phyloP scores from a whole-genome alignment of 495 filamentous ascomycete species.

The Hypoxylon trugodes region DNA sequence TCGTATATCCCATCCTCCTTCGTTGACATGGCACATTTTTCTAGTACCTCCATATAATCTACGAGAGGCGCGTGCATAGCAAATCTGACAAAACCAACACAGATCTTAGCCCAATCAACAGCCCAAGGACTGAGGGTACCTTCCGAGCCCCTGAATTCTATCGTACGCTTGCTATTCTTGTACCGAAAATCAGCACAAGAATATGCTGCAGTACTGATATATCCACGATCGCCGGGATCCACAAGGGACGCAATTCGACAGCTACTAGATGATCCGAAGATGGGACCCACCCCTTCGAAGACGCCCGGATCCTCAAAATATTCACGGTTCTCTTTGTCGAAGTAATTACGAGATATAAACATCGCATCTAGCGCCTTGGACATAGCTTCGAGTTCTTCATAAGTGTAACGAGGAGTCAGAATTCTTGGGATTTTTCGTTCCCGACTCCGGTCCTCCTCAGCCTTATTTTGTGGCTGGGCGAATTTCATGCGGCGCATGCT shows the following conservation, averaged over 20 bases:
- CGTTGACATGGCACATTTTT: slow-evolving; percentile 4
- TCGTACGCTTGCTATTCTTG: slow-evolving; percentile 19
- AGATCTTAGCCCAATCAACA: slow-evolving; percentile 45
- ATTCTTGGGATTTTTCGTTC: slow-evolving; percentile 4
- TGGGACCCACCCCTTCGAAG: neutral
- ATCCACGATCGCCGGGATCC: neutral
- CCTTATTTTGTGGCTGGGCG: neutral
- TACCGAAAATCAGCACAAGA: neutral
- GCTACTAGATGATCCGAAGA: neutral
- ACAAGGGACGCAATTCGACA: slow-evolving; percentile 11
- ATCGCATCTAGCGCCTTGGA: neutral
- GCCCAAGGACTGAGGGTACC: slow-evolving; percentile 43
- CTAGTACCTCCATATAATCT: slow-evolving; percentile 24
- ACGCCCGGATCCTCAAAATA: slow-evolving; percentile 10
- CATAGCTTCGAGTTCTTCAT: neutral
- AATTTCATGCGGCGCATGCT: too few relatives aligned
- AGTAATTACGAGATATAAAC: too few relatives aligned
- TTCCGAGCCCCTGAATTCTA: slow-evolving; percentile 52
- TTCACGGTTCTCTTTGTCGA: neutral
- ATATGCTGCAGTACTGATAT: slow-evolving; percentile 1
- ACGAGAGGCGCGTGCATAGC: slow-evolving; percentile 15
- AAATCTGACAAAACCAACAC: slow-evolving; percentile 42
- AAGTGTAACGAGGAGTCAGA: neutral
- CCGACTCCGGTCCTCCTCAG: neutral
- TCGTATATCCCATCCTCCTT: slow-evolving; percentile 19